phyloP scores from a whole-genome alignment of 1,139 yeast species.

The Sugiyamaella xylanicola region DNA sequence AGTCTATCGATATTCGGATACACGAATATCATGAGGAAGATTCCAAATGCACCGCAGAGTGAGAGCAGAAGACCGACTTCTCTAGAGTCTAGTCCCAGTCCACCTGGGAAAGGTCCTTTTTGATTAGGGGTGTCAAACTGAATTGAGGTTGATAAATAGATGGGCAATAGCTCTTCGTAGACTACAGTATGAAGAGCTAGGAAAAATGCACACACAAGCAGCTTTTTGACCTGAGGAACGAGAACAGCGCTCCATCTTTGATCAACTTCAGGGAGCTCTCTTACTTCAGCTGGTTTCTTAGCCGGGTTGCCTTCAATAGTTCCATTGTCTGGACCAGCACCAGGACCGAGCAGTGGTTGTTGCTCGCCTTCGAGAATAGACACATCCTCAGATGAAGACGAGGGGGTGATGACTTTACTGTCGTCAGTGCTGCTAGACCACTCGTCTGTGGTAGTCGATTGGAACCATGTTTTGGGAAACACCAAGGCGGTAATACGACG shows the following conservation, averaged over 20 bases:
- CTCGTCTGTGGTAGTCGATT: not conserved
- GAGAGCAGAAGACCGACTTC: slow-evolving; percentile 60
- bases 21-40: slow-evolving; percentile 52
- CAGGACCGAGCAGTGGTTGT: slow-evolving; percentile 17
- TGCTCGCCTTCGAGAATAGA: slow-evolving; percentile 17
- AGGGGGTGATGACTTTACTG: not conserved
- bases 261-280: slow-evolving; percentile 23
- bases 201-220: slow-evolving; percentile 31
- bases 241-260: slow-evolving; percentile 45
- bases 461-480: slow-evolving; percentile 27
- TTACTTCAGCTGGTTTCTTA: slow-evolving; percentile 1
- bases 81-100: slow-evolving; percentile 50
- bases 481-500: slow-evolving; percentile 47
- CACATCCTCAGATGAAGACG: slow-evolving; percentile 6
- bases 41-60: slow-evolving; percentile 59
- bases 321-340: slow-evolving; percentile 6
- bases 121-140: slow-evolving; percentile 31
- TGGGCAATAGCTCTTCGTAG: slow-evolving; percentile 61
- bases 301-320: slow-evolving; percentile 5
- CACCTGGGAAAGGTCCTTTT: slow-evolving; percentile 53
- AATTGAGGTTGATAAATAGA: slow-evolving; percentile 56
- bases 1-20: slow-evolving; percentile 60
- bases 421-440: not conserved
- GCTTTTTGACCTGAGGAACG: slow-evolving; percentile 27
- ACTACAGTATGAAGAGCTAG: slow-evolving; percentile 56